These are phyloP conservation scores for Fusarium abutilonis DNA, from an alignment of 2,329 filamentous ascomycete species.

Conservation along the genomic window DNA sequence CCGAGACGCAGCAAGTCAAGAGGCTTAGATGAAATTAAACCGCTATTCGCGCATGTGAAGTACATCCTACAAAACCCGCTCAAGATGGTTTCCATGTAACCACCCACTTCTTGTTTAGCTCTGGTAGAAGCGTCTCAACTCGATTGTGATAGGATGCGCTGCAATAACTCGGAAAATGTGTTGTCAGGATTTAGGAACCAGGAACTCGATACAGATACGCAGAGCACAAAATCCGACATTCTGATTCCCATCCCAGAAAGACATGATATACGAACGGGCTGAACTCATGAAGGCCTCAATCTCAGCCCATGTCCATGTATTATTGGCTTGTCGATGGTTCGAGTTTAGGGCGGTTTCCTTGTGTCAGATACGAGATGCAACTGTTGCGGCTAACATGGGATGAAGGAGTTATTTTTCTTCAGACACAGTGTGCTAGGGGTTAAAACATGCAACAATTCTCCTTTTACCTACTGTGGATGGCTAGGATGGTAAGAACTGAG, in stretches of 20 bases:
- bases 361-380: constrained; percentile 16
- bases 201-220: constrained; percentile 24
- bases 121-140: constrained; percentile 6
- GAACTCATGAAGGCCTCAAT: constrained; percentile 19
- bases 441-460: constrained; percentile 6
- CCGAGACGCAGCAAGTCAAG: constrained; percentile 28
- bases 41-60: constrained; percentile 16
- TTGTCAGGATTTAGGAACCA: constrained; percentile 2
- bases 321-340: constrained; percentile 16
- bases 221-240: neutral
- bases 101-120: constrained; percentile 27
- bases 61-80: constrained; percentile 16
- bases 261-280: constrained; percentile 26
- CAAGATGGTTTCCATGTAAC: constrained; percentile 3
- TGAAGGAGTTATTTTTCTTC: constrained; percentile 24
- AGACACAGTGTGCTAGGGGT: constrained; percentile 32
- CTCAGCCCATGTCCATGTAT: constrained; percentile 16
- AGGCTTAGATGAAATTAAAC: constrained; percentile 12
- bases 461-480: constrained; percentile 17
- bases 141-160: constrained; percentile 11
- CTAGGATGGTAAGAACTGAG: constrained; percentile 2
- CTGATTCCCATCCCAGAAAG: constrained; percentile 16
- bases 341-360: constrained; percentile 16
- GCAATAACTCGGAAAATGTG: constrained; percentile 10
- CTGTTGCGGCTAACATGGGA: constrained; percentile 27